Conservation (phyloP, 306 rosid genomes). For the Inga oerstediana region DNA sequence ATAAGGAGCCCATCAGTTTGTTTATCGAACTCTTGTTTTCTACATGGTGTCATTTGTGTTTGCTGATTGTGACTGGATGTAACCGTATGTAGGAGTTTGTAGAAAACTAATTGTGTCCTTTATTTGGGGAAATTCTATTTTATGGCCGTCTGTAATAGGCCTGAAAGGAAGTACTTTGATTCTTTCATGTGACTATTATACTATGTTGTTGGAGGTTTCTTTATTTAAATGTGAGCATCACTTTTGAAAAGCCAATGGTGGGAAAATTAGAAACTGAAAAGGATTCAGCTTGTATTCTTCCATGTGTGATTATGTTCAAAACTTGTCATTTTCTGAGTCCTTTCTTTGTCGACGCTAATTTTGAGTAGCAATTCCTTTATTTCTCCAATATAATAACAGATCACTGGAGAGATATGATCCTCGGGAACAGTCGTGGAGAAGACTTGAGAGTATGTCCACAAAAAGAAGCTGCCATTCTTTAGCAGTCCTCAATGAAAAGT, state of each 20-base stretch:
- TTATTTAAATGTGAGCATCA: background rate
- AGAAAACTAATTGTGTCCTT: background rate
- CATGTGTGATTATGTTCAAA: background rate
- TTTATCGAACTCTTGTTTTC: background rate
- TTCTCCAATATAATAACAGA: background rate
- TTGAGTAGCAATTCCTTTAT: background rate
- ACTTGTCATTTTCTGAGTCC: background rate
- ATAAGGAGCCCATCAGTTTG: background rate
- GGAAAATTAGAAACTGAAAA: background rate
- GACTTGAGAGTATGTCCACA: background rate
- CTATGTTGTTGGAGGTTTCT: background rate
- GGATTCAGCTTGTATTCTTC: background rate
- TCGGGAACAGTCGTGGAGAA: background rate
- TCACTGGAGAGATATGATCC: slow-evolving; percentile 3
- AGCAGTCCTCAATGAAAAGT: background rate
- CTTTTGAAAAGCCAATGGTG: background rate
- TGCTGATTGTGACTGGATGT: background rate
- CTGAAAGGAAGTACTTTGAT: background rate
- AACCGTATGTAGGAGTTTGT: background rate
- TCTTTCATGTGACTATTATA: background rate
- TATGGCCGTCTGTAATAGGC: background rate
- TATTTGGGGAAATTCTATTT: background rate
- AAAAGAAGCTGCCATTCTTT: background rate
- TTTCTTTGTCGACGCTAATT: background rate
- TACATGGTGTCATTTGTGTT: background rate